A percentile compares a stretch with the other conserved stretches of the same genome.
Conservation (phyloP, 2,329 filamentous ascomycete species). For the Trichoderma cornu-damae region DNA sequence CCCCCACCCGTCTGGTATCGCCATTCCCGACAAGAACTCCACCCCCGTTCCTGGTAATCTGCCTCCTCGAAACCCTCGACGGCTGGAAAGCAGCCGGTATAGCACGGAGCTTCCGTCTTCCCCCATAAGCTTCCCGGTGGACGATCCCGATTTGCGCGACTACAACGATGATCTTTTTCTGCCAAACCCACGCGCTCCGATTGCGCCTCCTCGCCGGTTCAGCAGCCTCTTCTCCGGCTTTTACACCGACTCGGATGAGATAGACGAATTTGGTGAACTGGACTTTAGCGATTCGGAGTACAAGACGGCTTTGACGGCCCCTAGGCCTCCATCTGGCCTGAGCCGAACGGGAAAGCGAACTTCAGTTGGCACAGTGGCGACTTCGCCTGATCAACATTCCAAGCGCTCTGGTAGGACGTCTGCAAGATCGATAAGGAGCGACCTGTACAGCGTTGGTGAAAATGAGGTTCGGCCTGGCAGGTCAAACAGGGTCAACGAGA, state of each 20-base stretch:
- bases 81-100: constrained; percentile 45
- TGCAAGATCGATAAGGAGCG: constrained; percentile 40
- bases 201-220: constrained; percentile 66
- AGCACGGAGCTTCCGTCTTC: constrained; percentile 48
- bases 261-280: constrained; percentile 55
- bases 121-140: constrained; percentile 33
- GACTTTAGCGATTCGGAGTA: constrained; percentile 64
- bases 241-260: constrained; percentile 63
- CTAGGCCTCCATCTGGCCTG: constrained; percentile 44
- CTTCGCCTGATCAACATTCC: constrained; percentile 41
- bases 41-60: constrained; percentile 49
- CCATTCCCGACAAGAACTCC: constrained; percentile 39
- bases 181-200: constrained; percentile 52
- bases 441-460: constrained; percentile 38
- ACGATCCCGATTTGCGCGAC: constrained; percentile 44
- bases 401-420: constrained; percentile 27
- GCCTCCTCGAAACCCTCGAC: constrained; percentile 56
- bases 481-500: constrained; percentile 36
- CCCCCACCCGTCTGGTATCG: constrained; percentile 37
- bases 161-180: constrained; percentile 78
- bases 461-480: constrained; percentile 30
- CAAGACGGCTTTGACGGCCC: constrained; percentile 60
- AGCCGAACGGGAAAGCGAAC: constrained; percentile 40
- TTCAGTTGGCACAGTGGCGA: constrained; percentile 35
- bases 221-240: constrained; percentile 87